A percentile compares a stretch with the other conserved stretches of the same genome.
Evolutionary conservation across 495 filamentous ascomycete species (phyloP).

Genomic region (Pyronema domesticum): DNA sequence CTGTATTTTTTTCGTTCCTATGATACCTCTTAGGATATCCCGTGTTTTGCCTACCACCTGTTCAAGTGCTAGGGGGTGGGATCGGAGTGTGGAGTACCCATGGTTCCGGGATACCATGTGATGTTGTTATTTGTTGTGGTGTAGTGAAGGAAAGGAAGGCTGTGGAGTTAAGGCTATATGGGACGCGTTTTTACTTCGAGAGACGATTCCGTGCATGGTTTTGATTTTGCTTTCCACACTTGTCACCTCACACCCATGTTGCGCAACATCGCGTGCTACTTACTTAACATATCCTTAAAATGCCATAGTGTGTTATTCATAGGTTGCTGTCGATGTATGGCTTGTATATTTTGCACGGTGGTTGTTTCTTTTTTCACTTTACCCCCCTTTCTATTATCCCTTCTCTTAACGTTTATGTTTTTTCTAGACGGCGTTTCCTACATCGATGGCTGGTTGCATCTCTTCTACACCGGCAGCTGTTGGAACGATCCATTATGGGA

Average conservation of each 20-base stretch:
- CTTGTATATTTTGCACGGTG: background rate
- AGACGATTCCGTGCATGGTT: background rate
- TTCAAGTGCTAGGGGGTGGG: background rate
- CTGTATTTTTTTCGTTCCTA: background rate
- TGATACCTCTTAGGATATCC: background rate
- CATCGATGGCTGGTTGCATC: background rate
- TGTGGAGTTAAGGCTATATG: background rate
- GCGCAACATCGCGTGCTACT: background rate
- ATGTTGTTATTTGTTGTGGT: background rate
- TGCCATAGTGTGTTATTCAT: background rate
- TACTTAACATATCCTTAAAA: background rate
- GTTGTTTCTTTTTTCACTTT: background rate
- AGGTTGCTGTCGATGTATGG: background rate
- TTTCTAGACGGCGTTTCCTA: background rate
- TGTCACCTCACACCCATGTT: background rate
- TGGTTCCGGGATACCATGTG: background rate
- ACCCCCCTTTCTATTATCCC: background rate
- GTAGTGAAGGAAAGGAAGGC: background rate
- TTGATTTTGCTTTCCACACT: background rate
- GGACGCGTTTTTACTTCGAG: background rate
- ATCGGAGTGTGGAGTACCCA: background rate
- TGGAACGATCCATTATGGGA: too few species aligned
- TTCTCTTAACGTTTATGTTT: background rate
- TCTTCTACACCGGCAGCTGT: background rate
- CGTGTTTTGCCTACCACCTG: background rate